Evolutionary conservation across 768 basidiomycete genomes (phyloP).

Genomic region (Clitopilus hobsonii): DNA sequence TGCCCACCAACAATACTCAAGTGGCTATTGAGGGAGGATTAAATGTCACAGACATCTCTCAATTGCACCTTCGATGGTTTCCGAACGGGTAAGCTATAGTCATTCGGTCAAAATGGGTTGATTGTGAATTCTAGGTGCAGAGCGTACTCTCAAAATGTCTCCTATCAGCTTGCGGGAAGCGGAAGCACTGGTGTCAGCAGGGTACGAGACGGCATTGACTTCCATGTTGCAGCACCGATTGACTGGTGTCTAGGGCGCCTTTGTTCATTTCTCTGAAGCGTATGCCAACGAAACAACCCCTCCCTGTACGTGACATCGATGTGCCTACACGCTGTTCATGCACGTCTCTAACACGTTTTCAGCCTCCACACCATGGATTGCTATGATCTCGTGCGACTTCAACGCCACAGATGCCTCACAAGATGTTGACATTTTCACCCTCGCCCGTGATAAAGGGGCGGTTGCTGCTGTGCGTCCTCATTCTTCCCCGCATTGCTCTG

Average conservation of each 20-base stretch:
- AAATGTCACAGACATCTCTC: constrained; percentile 54
- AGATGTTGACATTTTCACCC: constrained; percentile 74
- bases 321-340: neutral
- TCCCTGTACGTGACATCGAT: constrained; percentile 30
- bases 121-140: constrained; percentile 20
- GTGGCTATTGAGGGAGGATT: constrained; percentile 34
- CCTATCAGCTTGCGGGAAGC: constrained; percentile 54
- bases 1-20: constrained; percentile 61
- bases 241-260: constrained; percentile 52
- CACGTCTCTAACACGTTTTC: neutral
- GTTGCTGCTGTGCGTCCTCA: constrained; percentile 59
- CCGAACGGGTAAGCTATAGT: constrained; percentile 37
- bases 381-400: constrained; percentile 76
- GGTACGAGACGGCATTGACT: constrained; percentile 27
- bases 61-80: constrained; percentile 59
- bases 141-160: constrained; percentile 49
- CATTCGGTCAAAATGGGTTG: neutral
- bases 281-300: constrained; percentile 41
- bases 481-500: constrained; percentile 25
- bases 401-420: constrained; percentile 65
- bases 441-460: constrained; percentile 76
- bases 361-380: constrained; percentile 88
- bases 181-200: constrained; percentile 47
- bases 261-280: constrained; percentile 80
- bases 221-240: neutral